phyloP scores from a whole-genome alignment of 2,329 filamentous ascomycete genomes.

The Sporothrix pallida region DNA sequence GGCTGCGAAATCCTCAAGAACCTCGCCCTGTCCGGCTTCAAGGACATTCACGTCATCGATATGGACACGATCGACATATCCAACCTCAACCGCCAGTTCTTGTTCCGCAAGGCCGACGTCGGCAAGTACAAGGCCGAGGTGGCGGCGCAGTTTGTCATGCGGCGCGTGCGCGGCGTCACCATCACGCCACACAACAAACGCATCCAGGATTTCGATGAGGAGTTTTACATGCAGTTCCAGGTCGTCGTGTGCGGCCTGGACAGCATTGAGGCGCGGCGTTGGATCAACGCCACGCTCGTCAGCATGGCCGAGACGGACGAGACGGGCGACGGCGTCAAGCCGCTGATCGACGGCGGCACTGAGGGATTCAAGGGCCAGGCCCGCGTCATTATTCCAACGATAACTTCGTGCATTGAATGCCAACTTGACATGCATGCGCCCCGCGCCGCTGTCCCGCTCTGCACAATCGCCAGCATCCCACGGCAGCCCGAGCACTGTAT shows the following conservation, averaged over 20 bases:
- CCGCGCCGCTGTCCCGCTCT: conserved; percentile 93
- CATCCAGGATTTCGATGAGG: conserved; percentile 95
- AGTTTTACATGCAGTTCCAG: conserved; percentile 97
- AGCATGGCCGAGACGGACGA: conserved; percentile 72
- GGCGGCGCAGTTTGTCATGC: conserved; percentile 88
- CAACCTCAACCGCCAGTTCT: conserved; percentile 95
- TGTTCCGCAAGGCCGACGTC: conserved; percentile 90
- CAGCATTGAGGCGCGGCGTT: conserved; percentile 95
- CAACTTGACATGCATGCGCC: conserved; percentile 98
- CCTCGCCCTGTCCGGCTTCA: conserved; percentile 92
- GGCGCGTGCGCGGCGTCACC: conserved; percentile 83
- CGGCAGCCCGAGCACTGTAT: conserved; percentile 97
- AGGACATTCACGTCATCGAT: conserved; percentile 97
- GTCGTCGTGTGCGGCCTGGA: conserved; percentile 93
- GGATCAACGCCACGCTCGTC: conserved; percentile 95
- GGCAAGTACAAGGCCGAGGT: conserved; percentile 94
- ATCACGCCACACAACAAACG: conserved; percentile 94
- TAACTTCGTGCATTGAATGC: conserved; percentile 97
- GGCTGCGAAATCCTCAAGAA: conserved; percentile 98
- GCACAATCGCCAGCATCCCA: conserved; percentile 93
- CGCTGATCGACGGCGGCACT: conserved; percentile 93
- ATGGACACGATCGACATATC: conserved; percentile 99
- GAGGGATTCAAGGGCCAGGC: conserved; percentile 98
- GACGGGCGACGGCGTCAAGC: conserved; percentile 83
- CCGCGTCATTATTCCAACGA: conserved; percentile 85